Evolutionary conservation across 2,329 filamentous ascomycete genomes (phyloP).

Genomic region (Plectosphaerella sp.): DNA sequence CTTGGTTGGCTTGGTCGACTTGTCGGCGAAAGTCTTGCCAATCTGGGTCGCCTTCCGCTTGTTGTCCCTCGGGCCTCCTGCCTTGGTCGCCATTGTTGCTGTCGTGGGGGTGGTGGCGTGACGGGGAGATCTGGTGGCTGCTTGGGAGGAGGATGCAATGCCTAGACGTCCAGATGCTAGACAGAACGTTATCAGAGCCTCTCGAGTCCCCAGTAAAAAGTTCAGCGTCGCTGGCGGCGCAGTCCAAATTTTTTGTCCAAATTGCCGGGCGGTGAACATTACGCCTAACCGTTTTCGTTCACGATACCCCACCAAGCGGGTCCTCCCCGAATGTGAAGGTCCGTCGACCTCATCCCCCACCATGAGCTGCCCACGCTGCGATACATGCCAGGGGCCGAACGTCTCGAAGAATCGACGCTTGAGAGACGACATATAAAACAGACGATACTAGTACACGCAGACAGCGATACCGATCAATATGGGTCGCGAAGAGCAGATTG

Average conservation of each 20-base stretch:
- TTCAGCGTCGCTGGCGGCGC: background rate
- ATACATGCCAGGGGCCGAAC: too few relatives aligned
- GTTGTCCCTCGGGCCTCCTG: constrained; percentile 31
- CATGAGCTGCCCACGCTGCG: too few relatives aligned
- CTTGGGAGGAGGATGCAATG: constrained; percentile 4
- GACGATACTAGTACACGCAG: too few relatives aligned
- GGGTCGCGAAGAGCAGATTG: constrained; percentile 82
- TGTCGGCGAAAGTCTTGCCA: constrained; percentile 37
- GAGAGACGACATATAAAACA: too few relatives aligned
- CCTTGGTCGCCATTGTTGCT: constrained; percentile 44
- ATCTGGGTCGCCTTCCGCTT: constrained; percentile 53
- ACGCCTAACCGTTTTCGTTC: constrained; percentile 9
- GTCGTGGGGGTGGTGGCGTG: background rate
- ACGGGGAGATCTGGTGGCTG: constrained; percentile 1
- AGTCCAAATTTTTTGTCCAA: constrained; percentile 19
- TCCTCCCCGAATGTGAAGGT: too few relatives aligned
- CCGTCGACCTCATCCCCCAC: too few relatives aligned
- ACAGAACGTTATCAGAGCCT: background rate
- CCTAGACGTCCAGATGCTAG: background rate
- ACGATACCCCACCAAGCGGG: constrained; percentile 9
- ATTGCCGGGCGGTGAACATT: constrained; percentile 28
- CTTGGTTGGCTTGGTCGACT: constrained; percentile 46
- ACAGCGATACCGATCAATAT: constrained; percentile 30
- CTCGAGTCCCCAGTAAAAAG: constrained; percentile 1
- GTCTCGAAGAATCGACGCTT: too few relatives aligned